Conservation (phyloP, 805 yeast genomes). For the Yarrowia sp. region DNA sequence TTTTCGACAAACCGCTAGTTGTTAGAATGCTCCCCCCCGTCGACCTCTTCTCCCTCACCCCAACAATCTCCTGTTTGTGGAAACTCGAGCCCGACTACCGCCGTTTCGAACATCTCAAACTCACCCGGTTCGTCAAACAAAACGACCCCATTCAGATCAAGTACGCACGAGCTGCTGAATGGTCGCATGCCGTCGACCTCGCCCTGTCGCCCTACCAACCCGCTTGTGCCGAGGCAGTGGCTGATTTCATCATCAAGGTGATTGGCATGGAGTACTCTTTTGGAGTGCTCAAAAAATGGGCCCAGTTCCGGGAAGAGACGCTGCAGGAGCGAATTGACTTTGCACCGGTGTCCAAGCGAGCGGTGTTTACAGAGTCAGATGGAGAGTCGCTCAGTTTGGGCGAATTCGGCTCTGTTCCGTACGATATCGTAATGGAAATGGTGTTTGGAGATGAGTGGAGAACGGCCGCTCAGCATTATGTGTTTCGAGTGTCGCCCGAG, state of each 20-base stretch:
- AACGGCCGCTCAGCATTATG: background rate
- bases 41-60: constrained; percentile 11
- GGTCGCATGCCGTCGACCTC: constrained; percentile 4
- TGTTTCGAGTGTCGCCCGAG: constrained; percentile 6
- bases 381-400: constrained; percentile 1
- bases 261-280: constrained; percentile 20
- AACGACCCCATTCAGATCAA: background rate
- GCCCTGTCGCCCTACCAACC: constrained; percentile 8
- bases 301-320: constrained; percentile 11
- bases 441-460: constrained; percentile 19
- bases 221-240: constrained; percentile 5
- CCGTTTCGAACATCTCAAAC: background rate
- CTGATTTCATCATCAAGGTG: background rate
- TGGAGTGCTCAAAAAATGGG: background rate
- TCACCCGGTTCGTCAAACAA: background rate
- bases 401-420: constrained; percentile 1
- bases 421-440: constrained; percentile 10
- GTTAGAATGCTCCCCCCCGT: background rate
- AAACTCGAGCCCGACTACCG: background rate
- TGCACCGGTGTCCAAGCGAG: background rate
- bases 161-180: constrained; percentile 14
- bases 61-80: background rate
- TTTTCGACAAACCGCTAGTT: no score
- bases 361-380: constrained; percentile 1
- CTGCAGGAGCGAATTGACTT: background rate